Evolutionary conservation across 1,139 yeast genomes (phyloP).

Genomic region (Candida dubliniensis): DNA sequence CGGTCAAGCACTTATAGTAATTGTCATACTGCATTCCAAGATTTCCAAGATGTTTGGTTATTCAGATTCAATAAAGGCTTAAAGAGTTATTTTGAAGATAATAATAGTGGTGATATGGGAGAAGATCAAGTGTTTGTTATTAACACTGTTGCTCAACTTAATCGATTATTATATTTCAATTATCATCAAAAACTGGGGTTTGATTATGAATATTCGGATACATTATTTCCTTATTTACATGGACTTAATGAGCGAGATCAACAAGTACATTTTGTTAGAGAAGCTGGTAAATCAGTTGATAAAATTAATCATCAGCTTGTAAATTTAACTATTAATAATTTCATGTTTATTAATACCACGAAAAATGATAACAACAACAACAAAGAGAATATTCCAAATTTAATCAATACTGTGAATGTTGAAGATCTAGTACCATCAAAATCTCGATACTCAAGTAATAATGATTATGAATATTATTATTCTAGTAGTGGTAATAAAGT

Average conservation of each 20-base stretch:
- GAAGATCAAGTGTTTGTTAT: constrained; percentile 15
- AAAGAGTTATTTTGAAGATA: constrained; percentile 2
- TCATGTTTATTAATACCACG: constrained; percentile 20
- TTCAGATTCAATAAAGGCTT: constrained; percentile 16
- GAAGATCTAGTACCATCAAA: constrained; percentile 13
- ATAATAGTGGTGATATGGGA: too few relatives aligned
- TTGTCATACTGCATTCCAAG: constrained; percentile 1
- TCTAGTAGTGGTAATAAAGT: constrained; percentile 11
- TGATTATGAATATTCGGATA: constrained; percentile 15
- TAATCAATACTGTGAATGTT: constrained; percentile 24
- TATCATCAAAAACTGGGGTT: constrained; percentile 22
- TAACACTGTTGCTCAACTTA: constrained; percentile 13
- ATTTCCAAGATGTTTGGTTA: constrained; percentile 10
- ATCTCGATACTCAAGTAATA: neutral
- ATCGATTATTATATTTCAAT: constrained; percentile 27
- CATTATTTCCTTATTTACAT: constrained; percentile 40
- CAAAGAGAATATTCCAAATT: constrained; percentile 13
- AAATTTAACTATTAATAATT: constrained; percentile 11
- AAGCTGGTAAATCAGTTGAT: neutral
- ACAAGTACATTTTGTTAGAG: constrained; percentile 21
- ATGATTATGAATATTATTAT: neutral
- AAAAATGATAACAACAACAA: constrained; percentile 10
- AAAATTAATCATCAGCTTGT: neutral
- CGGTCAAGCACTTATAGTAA: neutral
- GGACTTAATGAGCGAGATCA: constrained; percentile 31